These are phyloP conservation scores for Mycena leptocephala DNA, from an alignment of 768 basidiomycete genomes.

Conservation along the genomic window DNA sequence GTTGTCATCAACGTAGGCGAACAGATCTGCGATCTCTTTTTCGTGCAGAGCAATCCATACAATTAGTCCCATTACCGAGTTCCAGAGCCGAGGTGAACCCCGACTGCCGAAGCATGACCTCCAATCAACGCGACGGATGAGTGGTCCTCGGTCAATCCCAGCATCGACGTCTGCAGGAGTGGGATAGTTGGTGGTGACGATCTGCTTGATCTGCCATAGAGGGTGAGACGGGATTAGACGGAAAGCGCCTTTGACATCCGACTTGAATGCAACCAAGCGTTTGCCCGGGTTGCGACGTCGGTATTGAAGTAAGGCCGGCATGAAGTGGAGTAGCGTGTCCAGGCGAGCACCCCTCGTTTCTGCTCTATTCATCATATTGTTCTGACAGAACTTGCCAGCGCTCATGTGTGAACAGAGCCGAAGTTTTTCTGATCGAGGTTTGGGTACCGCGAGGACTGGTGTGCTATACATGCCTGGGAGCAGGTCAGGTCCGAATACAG, in stretches of 20 bases:
- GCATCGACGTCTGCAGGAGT: neutral
- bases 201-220: slow-evolving; percentile 48
- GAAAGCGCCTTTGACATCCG: neutral
- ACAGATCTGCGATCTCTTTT: too few relatives aligned
- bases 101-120: too few relatives aligned
- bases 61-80: too few relatives aligned
- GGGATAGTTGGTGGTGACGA: too few relatives aligned
- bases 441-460: neutral
- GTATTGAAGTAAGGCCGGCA: neutral
- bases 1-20: too few relatives aligned
- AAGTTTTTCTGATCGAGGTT: neutral
- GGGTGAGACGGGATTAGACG: neutral
- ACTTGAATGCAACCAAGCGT: neutral
- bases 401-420: neutral
- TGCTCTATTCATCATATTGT: neutral
- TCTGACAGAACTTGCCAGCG: neutral
- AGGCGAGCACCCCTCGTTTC: neutral
- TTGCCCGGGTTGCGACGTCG: neutral
- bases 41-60: too few relatives aligned
- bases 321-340: neutral
- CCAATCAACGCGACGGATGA: neutral
- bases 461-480: neutral
- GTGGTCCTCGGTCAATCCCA: neutral
- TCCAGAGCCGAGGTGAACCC: too few relatives aligned
- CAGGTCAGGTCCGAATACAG: neutral